Percentiles rank a stretch among this genome's conserved stretches.
Evolutionary conservation across 2,329 filamentous ascomycete genomes (phyloP).

Genomic region (Byssothecium circinans): DNA sequence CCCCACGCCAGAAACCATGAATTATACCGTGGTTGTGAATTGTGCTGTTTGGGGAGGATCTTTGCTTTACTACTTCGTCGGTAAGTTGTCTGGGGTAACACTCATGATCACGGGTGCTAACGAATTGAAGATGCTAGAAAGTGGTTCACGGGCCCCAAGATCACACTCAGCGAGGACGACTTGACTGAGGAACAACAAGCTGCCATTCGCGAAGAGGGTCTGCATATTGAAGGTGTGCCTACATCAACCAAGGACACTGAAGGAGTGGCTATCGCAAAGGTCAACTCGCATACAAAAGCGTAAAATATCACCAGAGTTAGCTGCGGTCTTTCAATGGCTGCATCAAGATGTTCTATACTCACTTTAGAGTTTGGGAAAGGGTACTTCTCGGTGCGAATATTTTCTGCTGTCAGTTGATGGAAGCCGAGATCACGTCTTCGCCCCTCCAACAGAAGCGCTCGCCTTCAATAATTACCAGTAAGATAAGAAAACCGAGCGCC

Average conservation of each 20-base stretch:
- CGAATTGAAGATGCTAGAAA: slow-evolving; percentile 56
- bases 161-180: slow-evolving; percentile 50
- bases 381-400: too few relatives aligned
- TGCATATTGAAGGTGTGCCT: slow-evolving; percentile 19
- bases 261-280: not conserved
- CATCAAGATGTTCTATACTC: too few relatives aligned
- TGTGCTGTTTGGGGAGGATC: slow-evolving; percentile 60
- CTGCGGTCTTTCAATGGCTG: too few relatives aligned
- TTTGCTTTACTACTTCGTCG: slow-evolving; percentile 54
- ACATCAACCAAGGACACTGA: not conserved
- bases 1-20: slow-evolving; percentile 58
- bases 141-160: slow-evolving; percentile 63
- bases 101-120: not conserved
- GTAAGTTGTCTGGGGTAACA: slow-evolving; percentile 16
- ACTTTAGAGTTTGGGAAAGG: too few relatives aligned
- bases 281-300: not conserved
- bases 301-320: too few relatives aligned
- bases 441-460: too few relatives aligned
- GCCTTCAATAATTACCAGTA: too few relatives aligned
- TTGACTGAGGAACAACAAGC: slow-evolving; percentile 15
- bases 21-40: slow-evolving; percentile 66
- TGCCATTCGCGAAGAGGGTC: slow-evolving; percentile 18
- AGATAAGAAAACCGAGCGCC: too few relatives aligned
- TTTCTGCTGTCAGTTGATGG: too few relatives aligned
- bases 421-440: too few relatives aligned